These are phyloP conservation scores for Edaphochlamys debaryana DNA, from an alignment of 139 green algal genomes.

Conservation along the genomic window DNA sequence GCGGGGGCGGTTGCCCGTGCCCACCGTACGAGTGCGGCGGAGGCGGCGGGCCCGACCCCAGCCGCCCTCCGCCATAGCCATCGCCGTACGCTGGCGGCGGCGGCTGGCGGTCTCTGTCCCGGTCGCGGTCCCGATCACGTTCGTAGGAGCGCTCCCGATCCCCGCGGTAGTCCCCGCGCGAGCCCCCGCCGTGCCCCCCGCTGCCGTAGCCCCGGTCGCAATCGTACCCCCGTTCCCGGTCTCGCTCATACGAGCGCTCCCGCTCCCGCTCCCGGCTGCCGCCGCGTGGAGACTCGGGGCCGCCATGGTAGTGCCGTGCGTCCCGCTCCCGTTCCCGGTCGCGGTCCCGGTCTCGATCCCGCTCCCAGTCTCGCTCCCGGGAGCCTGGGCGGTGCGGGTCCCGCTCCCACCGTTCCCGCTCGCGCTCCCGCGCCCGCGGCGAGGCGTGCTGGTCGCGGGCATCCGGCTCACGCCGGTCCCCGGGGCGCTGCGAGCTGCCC, in stretches of 20 bases:
- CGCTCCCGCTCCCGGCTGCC: conserved; percentile 1
- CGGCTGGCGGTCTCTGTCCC: not conserved
- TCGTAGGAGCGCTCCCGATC: not conserved
- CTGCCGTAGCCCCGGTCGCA: not conserved
- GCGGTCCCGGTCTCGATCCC: not conserved
- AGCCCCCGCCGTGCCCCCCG: not conserved
- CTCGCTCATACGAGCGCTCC: not conserved
- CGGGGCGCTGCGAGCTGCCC: not conserved
- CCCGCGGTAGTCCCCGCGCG: not conserved
- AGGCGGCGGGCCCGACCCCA: no score
- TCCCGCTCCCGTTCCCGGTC: not conserved
- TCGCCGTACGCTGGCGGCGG: not conserved
- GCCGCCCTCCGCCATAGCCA: not conserved
- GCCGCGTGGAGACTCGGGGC: conserved; percentile 12
- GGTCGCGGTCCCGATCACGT: not conserved
- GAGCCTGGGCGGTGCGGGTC: no score
- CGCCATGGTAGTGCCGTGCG: not conserved
- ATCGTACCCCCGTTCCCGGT: not conserved
- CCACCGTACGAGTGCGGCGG: not conserved
- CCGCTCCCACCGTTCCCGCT: no score
- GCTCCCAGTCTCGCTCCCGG: not conserved
- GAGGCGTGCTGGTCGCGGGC: not conserved
- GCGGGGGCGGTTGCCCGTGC: no score
- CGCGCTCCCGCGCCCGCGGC: not conserved
- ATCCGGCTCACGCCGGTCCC: not conserved